These are phyloP conservation scores for Akanthomyces lecanii DNA, from an alignment of 2,329 filamentous ascomycete species.

Conservation along the genomic window DNA sequence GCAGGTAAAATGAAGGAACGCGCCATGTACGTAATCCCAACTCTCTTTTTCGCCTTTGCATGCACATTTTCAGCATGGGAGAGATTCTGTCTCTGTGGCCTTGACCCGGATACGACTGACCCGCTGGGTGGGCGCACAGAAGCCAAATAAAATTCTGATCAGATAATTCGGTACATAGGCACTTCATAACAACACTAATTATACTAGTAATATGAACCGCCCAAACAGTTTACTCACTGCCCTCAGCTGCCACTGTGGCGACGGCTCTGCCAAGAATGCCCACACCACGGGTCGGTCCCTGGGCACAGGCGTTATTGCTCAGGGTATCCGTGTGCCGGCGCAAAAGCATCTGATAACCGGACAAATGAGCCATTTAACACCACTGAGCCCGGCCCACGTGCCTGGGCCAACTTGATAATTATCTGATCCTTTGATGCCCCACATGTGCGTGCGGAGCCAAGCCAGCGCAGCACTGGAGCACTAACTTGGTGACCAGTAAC, in stretches of 20 bases:
- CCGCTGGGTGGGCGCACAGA: background rate
- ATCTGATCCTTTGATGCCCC: slow-evolving; percentile 33
- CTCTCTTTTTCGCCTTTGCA: background rate
- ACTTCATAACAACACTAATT: background rate
- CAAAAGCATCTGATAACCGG: slow-evolving; percentile 4
- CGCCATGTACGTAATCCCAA: background rate
- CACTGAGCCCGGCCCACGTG: background rate
- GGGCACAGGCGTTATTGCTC: background rate
- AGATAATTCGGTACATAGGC: slow-evolving; percentile 9
- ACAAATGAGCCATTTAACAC: slow-evolving; percentile 14
- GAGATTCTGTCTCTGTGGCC: background rate
- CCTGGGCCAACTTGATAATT: slow-evolving; percentile 23
- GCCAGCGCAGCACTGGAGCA: background rate
- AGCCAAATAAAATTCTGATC: background rate
- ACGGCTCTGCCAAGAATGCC: background rate
- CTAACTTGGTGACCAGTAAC: too few species aligned
- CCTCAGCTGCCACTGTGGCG: background rate
- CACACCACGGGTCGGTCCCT: background rate
- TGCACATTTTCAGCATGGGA: background rate
- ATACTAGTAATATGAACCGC: background rate
- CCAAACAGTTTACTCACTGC: background rate
- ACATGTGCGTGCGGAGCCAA: background rate
- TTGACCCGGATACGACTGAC: background rate
- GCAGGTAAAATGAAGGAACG: background rate
- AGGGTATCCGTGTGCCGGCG: background rate